Conservation (phyloP, 352 stramenopile genomes). For the Stephanocyclus meneghinianus region DNA sequence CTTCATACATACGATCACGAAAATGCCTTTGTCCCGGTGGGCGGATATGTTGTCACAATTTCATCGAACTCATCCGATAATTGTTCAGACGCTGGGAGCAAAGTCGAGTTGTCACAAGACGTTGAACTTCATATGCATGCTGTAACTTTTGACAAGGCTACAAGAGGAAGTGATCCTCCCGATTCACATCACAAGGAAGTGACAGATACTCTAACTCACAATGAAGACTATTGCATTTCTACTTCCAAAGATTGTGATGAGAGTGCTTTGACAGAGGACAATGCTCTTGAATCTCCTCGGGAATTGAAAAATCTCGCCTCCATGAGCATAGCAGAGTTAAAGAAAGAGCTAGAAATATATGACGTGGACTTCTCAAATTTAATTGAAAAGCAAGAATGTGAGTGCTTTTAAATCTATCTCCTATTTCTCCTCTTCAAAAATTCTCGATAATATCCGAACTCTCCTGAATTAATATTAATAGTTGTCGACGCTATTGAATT, state of each 20-base stretch:
- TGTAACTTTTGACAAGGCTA: not conserved
- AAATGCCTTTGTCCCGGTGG: not conserved
- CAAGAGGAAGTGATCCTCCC: not conserved
- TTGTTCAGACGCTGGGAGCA: not conserved
- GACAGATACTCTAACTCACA: not conserved
- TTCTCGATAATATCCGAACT: too few species aligned
- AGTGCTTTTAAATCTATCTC: not conserved
- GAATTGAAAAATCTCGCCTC: not conserved
- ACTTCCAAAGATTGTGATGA: not conserved
- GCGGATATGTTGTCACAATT: not conserved
- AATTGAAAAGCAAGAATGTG: not conserved
- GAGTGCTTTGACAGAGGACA: not conserved
- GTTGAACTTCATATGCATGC: not conserved
- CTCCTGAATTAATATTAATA: too few species aligned
- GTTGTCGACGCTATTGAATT: too few species aligned
- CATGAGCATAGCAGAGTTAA: not conserved
- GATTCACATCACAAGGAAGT: not conserved
- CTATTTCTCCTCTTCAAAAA: not conserved
- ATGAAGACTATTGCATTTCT: not conserved
- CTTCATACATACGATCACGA: slow-evolving; percentile 13
- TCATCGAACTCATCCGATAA: not conserved
- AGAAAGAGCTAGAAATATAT: slow-evolving; percentile 5
- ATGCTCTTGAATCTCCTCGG: not conserved
- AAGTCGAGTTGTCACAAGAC: not conserved
- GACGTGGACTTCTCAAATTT: not conserved